Base-by-base conservation (phyloP, 2,329 filamentous ascomycete genomes). In the Cryphonectria carpinicola region DNA sequence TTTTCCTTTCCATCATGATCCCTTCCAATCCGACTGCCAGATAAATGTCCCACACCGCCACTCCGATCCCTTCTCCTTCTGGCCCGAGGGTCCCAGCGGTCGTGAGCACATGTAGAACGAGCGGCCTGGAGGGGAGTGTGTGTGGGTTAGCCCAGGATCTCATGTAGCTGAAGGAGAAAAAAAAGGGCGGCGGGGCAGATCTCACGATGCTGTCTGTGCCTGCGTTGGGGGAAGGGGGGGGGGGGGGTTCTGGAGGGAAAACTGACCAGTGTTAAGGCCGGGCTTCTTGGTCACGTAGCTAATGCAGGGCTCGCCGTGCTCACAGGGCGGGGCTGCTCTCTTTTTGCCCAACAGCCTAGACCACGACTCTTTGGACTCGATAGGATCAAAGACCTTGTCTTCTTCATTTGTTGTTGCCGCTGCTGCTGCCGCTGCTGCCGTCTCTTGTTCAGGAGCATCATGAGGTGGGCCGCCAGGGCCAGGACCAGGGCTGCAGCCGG, bases 41-140 rank as follows among this genome's bases (percentile, higher is more conserved):
- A 91, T 94, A 76, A 98, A 98, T 0, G 94, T 97, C 2, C 87
- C 84, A 80, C 95, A 98, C 60, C 93, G 89, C 93, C 95, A 98
- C 78, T 96, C 87, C 0, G 94, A 94, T 2, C 90, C 92, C 71
- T 85, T 92, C 80, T 97, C 95, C 79, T 96, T 96, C 75, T 92
- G 88, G 0, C 94, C 96, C 35, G 91, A 93, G 1, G 94, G 94
- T 0, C 94, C 95, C 1, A 98, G 82, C 4, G 96, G 96, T 56
- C 91, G 87, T 19, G 85, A 78, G 73, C 89, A 91, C 70, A 89
- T 87, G 78, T 88, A 91, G 77, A 91, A 91, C 0, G 87, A 88
- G 49, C 89, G 83, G 6, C 88, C 87, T 88, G 65, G 22, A 66
- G 62, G 28, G 35, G 32, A 10, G 11, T n/a, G 46, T 4, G 46